These are phyloP conservation scores for Sextonia rubra DNA, from an alignment of 164 flowering plant species.

Conservation along the genomic window DNA sequence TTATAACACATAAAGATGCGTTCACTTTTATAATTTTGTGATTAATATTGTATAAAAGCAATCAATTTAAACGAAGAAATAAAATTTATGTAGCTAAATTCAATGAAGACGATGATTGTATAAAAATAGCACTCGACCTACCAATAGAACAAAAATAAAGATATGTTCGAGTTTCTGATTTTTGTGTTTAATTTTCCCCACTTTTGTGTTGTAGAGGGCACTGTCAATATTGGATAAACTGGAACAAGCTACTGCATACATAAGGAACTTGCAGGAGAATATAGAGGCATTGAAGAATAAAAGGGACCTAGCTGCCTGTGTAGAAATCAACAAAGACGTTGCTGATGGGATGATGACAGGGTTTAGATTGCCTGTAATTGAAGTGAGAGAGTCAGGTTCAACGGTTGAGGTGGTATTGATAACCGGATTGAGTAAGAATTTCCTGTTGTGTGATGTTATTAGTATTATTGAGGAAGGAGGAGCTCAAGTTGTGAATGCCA, in stretches of 20 bases:
- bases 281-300: constrained; percentile 27
- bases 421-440: constrained; percentile 30
- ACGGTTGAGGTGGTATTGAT: constrained; percentile 38
- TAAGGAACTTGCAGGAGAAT: constrained; percentile 24
- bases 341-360: constrained; percentile 1
- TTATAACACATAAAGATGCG: no score
- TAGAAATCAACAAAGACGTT: neutral
- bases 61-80: no score
- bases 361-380: constrained; percentile 31
- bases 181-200: no score
- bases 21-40: no score
- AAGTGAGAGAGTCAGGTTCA: constrained; percentile 37
- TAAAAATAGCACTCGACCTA: no score
- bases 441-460: constrained; percentile 36
- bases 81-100: no score
- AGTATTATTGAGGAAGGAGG: constrained; percentile 45
- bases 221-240: constrained; percentile 31
- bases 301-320: constrained; percentile 21
- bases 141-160: no score
- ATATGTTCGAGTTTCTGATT: no score
- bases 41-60: no score
- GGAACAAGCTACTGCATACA: constrained; percentile 32
- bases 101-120: no score
- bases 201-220: constrained; percentile 13
- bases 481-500: constrained; percentile 43